phyloP scores from a whole-genome alignment of 176 grass and related monocot genomes.

The Melocanna baccifera region DNA sequence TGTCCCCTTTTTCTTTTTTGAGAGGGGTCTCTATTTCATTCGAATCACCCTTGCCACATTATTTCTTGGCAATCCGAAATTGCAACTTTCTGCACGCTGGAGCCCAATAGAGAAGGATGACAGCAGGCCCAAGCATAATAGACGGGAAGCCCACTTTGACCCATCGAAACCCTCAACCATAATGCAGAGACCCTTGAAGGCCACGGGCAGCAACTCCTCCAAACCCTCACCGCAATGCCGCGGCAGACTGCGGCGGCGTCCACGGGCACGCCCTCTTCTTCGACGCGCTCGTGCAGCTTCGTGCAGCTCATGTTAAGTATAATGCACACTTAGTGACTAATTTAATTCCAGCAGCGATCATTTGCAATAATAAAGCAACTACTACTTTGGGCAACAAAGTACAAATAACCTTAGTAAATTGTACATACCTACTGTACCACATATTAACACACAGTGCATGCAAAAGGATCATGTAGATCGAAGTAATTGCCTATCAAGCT shows the following conservation, averaged over 20 bases:
- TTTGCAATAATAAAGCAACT: no score
- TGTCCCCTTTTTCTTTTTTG: not conserved
- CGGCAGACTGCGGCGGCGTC: conserved; percentile 23
- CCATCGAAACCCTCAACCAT: not conserved
- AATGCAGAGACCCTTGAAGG: not conserved
- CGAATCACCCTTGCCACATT: not conserved
- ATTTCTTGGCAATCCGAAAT: not conserved
- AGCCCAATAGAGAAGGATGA: not conserved
- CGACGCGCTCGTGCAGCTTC: conserved; percentile 72
- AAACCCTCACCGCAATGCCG: conserved; percentile 23
- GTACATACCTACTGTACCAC: no score
- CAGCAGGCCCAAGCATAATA: no score
- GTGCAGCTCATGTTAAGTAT: no score
- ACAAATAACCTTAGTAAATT: no score
- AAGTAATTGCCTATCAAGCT: no score
- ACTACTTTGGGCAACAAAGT: no score
- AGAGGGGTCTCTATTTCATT: not conserved
- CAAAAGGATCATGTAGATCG: no score
- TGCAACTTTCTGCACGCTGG: not conserved
- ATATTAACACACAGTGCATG: no score
- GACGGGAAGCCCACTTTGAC: not conserved
- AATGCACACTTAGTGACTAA: no score
- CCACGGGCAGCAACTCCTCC: not conserved
- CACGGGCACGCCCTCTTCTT: conserved; percentile 64
- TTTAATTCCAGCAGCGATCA: no score